Evolutionary conservation across 2,329 filamentous ascomycete species (phyloP), one percentile per base, ranked within the genome.

Genomic region (Elsinoe necatrix): DNA sequence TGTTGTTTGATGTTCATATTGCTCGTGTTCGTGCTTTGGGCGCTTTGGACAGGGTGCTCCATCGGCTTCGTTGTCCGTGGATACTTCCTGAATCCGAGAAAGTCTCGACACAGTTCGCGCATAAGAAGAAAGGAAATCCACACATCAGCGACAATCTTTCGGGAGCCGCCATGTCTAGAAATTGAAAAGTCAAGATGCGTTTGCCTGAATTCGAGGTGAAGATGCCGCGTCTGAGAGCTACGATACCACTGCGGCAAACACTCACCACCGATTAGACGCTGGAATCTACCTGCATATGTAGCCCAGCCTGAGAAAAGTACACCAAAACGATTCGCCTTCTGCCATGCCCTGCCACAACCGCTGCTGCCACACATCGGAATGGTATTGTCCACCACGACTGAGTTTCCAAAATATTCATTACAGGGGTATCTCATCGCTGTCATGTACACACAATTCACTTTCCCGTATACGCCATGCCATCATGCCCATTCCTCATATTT

Each of bases 381-480:
- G 27, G 4, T 29, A 4, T 29, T 29, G 27, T 12, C 12, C 34
- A n/a, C 14, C 34, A 37, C 34, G 34, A 11, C 34, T 37, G 9
- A 12, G 14, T 14, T n/a, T 37, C 41, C 23, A 45, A 8, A 8
- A 25, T 12, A 42, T 45, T 45, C 41, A 45, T 23, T 45, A 45
- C 41, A 45, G 41, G 41, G 41, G 41, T 45, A 45, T 45, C 41
- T 45, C 20, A 25, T 45, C 41, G 20, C 41, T 25, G 18, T 45
- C 23, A 21, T 45, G 41, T 25, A 20, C 23, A 45, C 41, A 45
- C 6, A 25, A 25, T 45, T 2, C 41, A n/a, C 41, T 8, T 1
- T 25, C 41, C 41, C 4, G 25, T 27, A 20, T 27, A 20, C 41
- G 20, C 20, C 41, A 45, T 9, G 21, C 20, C n/a, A 45, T 4